These are phyloP conservation scores for Beauveria brongniartii DNA, from an alignment of 2,329 filamentous ascomycete genomes.

Conservation along the genomic window DNA sequence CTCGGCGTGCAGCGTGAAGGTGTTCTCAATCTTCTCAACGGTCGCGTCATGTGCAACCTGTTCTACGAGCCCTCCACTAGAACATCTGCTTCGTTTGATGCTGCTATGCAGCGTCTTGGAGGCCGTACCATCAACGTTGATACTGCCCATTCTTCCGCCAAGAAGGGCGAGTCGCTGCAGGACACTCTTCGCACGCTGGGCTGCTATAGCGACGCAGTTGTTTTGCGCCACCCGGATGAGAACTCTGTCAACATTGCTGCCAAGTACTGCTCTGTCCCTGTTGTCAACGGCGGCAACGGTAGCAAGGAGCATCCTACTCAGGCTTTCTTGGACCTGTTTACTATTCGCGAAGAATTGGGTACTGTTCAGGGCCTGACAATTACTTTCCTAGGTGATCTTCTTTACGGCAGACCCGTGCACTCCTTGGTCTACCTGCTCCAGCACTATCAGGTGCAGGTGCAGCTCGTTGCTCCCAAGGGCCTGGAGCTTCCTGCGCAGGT, in stretches of 20 bases:
- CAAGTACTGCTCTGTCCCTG: slow-evolving; percentile 80
- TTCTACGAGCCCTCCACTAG: slow-evolving; percentile 98
- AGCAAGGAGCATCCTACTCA: slow-evolving; percentile 95
- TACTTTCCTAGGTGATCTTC: slow-evolving; percentile 89
- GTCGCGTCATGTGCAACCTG: slow-evolving; percentile 79
- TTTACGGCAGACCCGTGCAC: slow-evolving; percentile 90
- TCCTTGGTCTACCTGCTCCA: slow-evolving; percentile 88
- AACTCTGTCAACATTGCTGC: slow-evolving; percentile 72
- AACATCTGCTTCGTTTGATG: slow-evolving; percentile 92
- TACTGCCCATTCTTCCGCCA: slow-evolving; percentile 76
- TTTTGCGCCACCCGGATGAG: slow-evolving; percentile 88
- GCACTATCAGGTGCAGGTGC: slow-evolving; percentile 91
- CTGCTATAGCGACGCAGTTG: slow-evolving; percentile 90
- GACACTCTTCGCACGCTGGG: slow-evolving; percentile 90
- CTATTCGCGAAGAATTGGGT: slow-evolving; percentile 93
- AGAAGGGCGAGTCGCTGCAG: slow-evolving; percentile 90
- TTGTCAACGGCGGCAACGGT: slow-evolving; percentile 97
- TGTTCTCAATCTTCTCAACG: slow-evolving; percentile 77
- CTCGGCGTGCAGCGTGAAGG: slow-evolving; percentile 89
- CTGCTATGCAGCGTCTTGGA: slow-evolving; percentile 95
- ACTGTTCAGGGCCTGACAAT: slow-evolving; percentile 93
- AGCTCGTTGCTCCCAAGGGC: slow-evolving; percentile 77
- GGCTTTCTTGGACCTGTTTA: slow-evolving; percentile 95
- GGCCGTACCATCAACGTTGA: slow-evolving; percentile 77
- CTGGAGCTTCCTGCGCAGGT: slow-evolving; percentile 72